Percentiles rank a stretch among this genome's conserved stretches.
phyloP scores from a whole-genome alignment of 2,329 filamentous ascomycete genomes.

The Akanthomyces dipterigenus region DNA sequence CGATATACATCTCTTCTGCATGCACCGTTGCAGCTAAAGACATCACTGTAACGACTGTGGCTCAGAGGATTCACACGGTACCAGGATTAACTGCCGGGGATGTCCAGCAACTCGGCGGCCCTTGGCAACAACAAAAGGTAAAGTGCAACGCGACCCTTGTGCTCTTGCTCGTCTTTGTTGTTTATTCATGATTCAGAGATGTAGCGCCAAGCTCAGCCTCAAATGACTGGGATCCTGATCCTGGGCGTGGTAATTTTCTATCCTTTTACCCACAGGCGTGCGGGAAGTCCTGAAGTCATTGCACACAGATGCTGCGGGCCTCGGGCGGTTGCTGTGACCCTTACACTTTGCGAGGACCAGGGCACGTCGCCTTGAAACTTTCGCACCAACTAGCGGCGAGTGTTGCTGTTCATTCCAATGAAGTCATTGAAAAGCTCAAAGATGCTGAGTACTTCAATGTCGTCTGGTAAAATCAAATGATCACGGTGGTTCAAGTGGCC shows the following conservation, averaged over 20 bases:
- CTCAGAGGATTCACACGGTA: neutral
- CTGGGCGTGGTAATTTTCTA: neutral
- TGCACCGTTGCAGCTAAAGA: neutral
- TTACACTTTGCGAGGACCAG: neutral
- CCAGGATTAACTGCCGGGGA: neutral
- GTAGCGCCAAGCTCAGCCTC: neutral
- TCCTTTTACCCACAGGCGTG: neutral
- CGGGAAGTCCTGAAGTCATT: neutral
- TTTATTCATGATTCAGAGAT: neutral
- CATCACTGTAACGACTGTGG: neutral
- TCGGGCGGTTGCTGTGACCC: constrained; percentile 4
- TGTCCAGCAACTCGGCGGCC: neutral
- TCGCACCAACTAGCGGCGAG: neutral
- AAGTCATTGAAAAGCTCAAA: neutral
- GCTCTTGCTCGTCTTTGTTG: neutral
- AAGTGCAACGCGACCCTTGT: neutral
- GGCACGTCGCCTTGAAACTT: neutral
- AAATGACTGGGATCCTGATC: neutral
- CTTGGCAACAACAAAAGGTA: neutral
- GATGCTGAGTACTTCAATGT: neutral
- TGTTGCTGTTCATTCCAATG: neutral
- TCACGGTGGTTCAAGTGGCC: neutral
- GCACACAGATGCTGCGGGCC: neutral
- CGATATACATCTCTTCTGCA: neutral
- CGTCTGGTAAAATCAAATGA: neutral